Evolutionary conservation across 495 filamentous ascomycete genomes (phyloP).

Genomic region (Sporormia fimetaria): DNA sequence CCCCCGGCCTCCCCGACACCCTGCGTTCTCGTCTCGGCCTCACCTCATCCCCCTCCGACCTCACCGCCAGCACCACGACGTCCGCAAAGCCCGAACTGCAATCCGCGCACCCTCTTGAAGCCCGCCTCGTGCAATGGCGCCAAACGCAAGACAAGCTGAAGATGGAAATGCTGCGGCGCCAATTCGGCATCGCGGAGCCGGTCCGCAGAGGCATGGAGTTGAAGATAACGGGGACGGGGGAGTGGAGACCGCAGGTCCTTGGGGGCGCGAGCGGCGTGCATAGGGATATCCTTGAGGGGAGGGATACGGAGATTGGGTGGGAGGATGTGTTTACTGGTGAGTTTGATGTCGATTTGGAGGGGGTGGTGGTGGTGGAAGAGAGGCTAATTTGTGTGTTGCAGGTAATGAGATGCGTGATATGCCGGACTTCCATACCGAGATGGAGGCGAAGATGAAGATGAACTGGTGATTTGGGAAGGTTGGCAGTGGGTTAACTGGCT

Average conservation of each 20-base stretch:
- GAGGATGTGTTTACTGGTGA: slow-evolving; percentile 75
- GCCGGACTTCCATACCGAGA: slow-evolving; percentile 74
- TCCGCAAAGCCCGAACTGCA: slow-evolving; percentile 14
- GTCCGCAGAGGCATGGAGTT: slow-evolving; percentile 91
- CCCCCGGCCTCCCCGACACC: slow-evolving; percentile 82
- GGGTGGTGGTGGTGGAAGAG: neutral
- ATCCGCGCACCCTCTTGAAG: slow-evolving; percentile 80
- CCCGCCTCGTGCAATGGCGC: slow-evolving; percentile 73
- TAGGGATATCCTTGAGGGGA: slow-evolving; percentile 66
- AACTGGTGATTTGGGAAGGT: slow-evolving; percentile 38
- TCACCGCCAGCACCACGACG: slow-evolving; percentile 31
- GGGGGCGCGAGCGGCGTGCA: slow-evolving; percentile 38
- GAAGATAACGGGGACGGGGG: slow-evolving; percentile 58
- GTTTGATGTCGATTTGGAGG: slow-evolving; percentile 5
- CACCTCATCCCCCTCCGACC: slow-evolving; percentile 35
- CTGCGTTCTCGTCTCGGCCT: slow-evolving; percentile 64
- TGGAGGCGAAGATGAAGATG: slow-evolving; percentile 80
- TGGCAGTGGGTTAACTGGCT: no score
- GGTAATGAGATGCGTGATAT: slow-evolving; percentile 50
- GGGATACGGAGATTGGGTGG: slow-evolving; percentile 66
- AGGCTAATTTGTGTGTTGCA: slow-evolving; percentile 32
- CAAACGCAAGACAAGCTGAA: slow-evolving; percentile 74
- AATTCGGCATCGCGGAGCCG: slow-evolving; percentile 88
- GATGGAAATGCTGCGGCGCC: slow-evolving; percentile 74
- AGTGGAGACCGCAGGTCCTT: slow-evolving; percentile 39